Base-by-base conservation (phyloP, 768 basidiomycete genomes). In the Suillus weaverae region DNA sequence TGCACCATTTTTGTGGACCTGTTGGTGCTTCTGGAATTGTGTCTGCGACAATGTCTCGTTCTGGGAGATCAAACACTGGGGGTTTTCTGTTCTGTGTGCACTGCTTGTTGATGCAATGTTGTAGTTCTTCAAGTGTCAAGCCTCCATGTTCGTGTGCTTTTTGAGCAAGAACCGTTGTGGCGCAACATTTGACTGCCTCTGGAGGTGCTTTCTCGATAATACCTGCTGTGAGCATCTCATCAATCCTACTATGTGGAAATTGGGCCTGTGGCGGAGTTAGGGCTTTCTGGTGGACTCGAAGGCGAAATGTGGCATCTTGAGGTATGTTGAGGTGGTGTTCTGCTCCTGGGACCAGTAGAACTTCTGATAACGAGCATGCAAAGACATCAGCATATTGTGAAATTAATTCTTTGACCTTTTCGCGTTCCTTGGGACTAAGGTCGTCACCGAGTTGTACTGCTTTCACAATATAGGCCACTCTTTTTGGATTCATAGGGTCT, bases 361-460 rank as follows among this genome's bases (percentile, higher is more conserved):
- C 81, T 64, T 84, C 79, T 32, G 73, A 72, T 13, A 83, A 64
- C 0, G 77, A 74, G 6, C 82, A 68, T 3, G 80, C 79, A 59
- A 81, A 83, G 35, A 75, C 69, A 63, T 83, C 80, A 0, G 81
- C 79, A 62, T 71, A 81, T 46, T 74, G 61, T 0, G 11, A 44
- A 0, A 83, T 35, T 1, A 81, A 8, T 36, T 36, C 35, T 10
- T 36, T 36, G 62, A 81, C 77, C 4, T 10, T 20, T 4, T 67
- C 62, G 60, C 82, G 66, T 6, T 65, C 66, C 1, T 62, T 35
- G 0, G 71, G 66, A 1, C 30, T 44, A 0, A 83, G 60, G 57
- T 81, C 78, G 0, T 32, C 11, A 0, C 80, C 81, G 1, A 81
- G 69, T 3, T 61, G 61, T 13, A 77, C 63, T n/a, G 53, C 59